A percentile compares a stretch with the other conserved stretches of the same genome.
Evolutionary conservation across 2,329 filamentous ascomycete species (phyloP).

Genomic region (Arthrobotrys sinensis): DNA sequence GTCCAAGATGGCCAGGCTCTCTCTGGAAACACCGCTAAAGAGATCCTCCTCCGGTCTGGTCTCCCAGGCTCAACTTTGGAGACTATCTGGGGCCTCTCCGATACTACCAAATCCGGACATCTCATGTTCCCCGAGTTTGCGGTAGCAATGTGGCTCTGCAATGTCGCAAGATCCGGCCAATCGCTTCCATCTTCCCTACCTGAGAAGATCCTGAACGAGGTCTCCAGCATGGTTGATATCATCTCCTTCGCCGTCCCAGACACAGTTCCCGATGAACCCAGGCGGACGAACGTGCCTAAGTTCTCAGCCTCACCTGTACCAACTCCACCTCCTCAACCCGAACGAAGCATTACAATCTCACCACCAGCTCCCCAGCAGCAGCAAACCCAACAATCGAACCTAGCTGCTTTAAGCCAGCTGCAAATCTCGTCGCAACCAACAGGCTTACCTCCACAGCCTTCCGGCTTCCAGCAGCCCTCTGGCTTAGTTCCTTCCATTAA

Average conservation of each 20-base stretch:
- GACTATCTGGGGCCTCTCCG: slow-evolving; percentile 79
- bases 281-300: slow-evolving; percentile 78
- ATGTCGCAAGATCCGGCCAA: slow-evolving; percentile 90
- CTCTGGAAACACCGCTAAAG: slow-evolving; percentile 81
- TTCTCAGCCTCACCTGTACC: slow-evolving; percentile 72
- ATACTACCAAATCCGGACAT: slow-evolving; percentile 96
- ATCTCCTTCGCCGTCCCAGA: slow-evolving; percentile 95
- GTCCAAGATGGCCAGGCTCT: slow-evolving; percentile 87
- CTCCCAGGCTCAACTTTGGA: slow-evolving; percentile 78
- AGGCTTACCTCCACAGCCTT: slow-evolving; percentile 78
- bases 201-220: slow-evolving; percentile 92
- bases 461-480: slow-evolving; percentile 77
- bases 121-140: slow-evolving; percentile 98
- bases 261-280: slow-evolving; percentile 73
- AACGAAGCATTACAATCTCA: slow-evolving; percentile 61
- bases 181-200: slow-evolving; percentile 81
- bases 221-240: slow-evolving; percentile 99
- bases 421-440: slow-evolving; percentile 65
- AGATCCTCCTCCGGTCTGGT: slow-evolving; percentile 88
- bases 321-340: slow-evolving; percentile 71
- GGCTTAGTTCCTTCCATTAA: slow-evolving; percentile 67
- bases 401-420: slow-evolving; percentile 60
- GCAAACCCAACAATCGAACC: slow-evolving; percentile 68
- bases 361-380: slow-evolving; percentile 67
- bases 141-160: slow-evolving; percentile 98